Base-by-base conservation (phyloP, 208 protist genomes). In the Crithidia expoeki region DNA sequence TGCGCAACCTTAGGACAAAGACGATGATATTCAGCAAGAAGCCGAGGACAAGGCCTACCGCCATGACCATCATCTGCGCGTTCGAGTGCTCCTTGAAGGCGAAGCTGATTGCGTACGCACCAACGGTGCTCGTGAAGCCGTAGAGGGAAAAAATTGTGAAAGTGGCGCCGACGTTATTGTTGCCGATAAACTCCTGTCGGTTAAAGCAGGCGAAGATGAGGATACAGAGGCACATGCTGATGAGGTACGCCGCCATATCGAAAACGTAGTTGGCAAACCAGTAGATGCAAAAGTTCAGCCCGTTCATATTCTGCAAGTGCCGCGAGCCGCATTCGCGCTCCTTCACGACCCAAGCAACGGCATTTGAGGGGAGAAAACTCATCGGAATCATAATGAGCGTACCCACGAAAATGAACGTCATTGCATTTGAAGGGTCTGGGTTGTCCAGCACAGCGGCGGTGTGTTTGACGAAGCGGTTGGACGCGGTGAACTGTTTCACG, bases 231-330 rank as follows among this genome's bases (percentile, higher is more conserved):
- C 75, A 44, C 52, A 85, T 72, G 25, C 80, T 89, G 63, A 93
- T 76, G 49, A 86, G 11, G 68, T 90, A 92, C 40, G 78, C 82
- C 16, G 52, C 65, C 44, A 93, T 46, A 69, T 96, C 90, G 60
- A 92, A 96, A 19, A 94, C 16, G 58, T 88, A 96, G 42, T 82
- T 96, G 23, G 86, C 58, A 21, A 88, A 17, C 88, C 86, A 93
- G 78, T 95, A 95, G 11, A 91, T 56, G 72, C 68, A 67, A 61
- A 79, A 81, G 61, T 61, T 70, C 25, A 92, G 60, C 19, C 88
- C 90, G 2, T 84, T 86, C n/a, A 95, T 72, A 52, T 79, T 85
- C 83, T 93, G 86, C 72, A 93, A 53, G 55, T 94, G 82, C 23
- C 79, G 78, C 21, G 85, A 75, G 51, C 84, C 87, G 67, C 72